Conservation (phyloP, 257 asterid species). For the Gentiana macrophylla region DNA sequence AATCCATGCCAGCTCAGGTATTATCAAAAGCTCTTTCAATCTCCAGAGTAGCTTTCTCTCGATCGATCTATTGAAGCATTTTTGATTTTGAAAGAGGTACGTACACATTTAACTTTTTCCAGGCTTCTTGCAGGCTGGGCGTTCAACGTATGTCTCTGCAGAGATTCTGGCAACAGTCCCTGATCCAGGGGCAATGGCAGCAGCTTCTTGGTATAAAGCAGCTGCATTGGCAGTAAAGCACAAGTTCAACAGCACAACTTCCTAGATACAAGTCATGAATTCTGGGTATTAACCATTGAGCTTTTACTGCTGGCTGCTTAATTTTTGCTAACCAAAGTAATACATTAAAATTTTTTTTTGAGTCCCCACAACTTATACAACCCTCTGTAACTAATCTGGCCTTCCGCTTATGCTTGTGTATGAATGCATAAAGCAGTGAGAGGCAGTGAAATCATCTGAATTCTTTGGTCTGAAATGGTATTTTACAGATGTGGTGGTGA, state of each 20-base stretch:
- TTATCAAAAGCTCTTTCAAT: too few relatives aligned
- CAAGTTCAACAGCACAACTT: conserved; percentile 11
- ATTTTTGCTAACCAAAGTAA: conserved; percentile 15
- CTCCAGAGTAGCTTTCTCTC: too few relatives aligned
- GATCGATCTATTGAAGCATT: neutral
- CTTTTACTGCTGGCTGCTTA: conserved; percentile 22
- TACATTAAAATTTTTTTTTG: neutral
- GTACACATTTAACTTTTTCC: too few relatives aligned
- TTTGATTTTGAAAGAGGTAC: neutral
- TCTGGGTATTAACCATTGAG: conserved; percentile 2
- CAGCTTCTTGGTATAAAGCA: conserved; percentile 83
- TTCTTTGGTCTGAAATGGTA: conserved; percentile 1
- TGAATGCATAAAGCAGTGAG: conserved; percentile 15
- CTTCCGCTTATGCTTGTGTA: conserved; percentile 28
- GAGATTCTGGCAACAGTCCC: conserved; percentile 76
- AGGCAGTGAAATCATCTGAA: conserved; percentile 3
- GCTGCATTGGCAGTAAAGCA: conserved; percentile 63
- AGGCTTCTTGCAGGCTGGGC: conserved; percentile 68
- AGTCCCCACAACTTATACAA: conserved; percentile 4
- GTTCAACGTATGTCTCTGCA: conserved; percentile 69
- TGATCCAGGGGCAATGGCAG: conserved; percentile 98
- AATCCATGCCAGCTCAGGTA: conserved; percentile 87
- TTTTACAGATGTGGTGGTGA: conserved; percentile 1
- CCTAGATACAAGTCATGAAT: conserved; percentile 10
- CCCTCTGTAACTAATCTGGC: conserved; percentile 11